Base-by-base conservation (phyloP, 768 basidiomycete genomes). In the Polyporus arcularius region DNA sequence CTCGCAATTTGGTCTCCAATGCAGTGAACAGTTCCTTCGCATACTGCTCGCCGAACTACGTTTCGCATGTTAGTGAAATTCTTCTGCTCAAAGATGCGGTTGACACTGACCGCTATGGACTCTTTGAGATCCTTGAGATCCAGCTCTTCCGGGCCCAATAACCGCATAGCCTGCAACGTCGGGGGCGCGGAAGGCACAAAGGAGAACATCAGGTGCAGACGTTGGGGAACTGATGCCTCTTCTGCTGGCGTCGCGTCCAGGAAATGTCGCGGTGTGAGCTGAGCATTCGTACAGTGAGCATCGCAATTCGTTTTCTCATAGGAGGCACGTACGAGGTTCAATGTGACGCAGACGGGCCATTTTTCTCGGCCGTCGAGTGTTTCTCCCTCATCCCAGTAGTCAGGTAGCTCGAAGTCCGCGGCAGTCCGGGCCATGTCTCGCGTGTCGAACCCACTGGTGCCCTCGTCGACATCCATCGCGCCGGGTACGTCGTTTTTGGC, bases 311-410 rank as follows among this genome's bases (percentile, higher is more conserved):
- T 43, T 18, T 30, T 4, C 26, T 55, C 16, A 40, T 15, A 8
- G 42, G 18, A 31, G 31, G 31, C 3, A 80, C 85, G 12, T 63
- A 94, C 92, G 28, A 93, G 65, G 62, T 94, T 93, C 55, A 95
- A 70, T 1, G 92, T 93, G 28, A 94, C 74, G 61, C 85, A 85
- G 4, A 95, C 79, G 0, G 93, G 94, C 86, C 93, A 90, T 12
- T 70, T 65, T 2, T 89, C 83, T 61, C 85, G 77, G 2, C 86
- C 86, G 41, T 76, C 80, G 31, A 94, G 68, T 16, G 78, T 72
- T 58, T 86, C 88, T 0, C 94, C 94, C 63, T 92, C 90, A 67
- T 92, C 92, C 90, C 91, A 93, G 62, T 87, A 90, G 71, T 96
- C 93, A 11, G 86, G 81, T 21, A 95, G 79, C 74, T 96, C 94